A percentile compares a stretch with the other conserved stretches of the same genome.
Evolutionary conservation across 176 grass and related monocot genomes (phyloP).

Genomic region (Themeda triandra): DNA sequence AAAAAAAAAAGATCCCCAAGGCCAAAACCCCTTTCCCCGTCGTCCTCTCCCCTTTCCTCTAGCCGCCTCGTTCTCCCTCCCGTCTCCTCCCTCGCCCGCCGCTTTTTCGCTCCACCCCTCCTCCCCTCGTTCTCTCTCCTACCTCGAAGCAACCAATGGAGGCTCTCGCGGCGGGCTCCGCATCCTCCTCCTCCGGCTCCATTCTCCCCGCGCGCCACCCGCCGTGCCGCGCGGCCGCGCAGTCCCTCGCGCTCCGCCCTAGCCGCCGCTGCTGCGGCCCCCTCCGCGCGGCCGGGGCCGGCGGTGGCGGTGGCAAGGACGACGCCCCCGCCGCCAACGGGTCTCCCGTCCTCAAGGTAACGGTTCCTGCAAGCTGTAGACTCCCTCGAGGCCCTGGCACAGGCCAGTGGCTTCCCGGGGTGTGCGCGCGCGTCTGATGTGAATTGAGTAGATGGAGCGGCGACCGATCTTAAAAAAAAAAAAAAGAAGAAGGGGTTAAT

Average conservation of each 20-base stretch:
- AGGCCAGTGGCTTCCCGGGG: neutral
- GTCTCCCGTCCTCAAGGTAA: conserved; percentile 44
- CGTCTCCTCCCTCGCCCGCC: neutral
- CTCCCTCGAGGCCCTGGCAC: neutral
- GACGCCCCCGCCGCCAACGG: conserved; percentile 31
- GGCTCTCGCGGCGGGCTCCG: conserved; percentile 28
- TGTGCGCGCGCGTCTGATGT: neutral
- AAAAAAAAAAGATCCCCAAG: too few species aligned
- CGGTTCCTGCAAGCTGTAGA: too few species aligned
- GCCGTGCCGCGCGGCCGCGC: neutral
- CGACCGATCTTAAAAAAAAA: too few species aligned
- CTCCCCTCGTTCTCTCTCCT: neutral
- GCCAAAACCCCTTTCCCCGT: neutral
- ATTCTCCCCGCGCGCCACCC: conserved; percentile 6
- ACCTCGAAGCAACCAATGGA: conserved; percentile 23
- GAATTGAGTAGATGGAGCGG: conserved; percentile 7
- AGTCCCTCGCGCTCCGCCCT: neutral
- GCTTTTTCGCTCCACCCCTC: neutral
- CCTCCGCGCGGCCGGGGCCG: conserved; percentile 23
- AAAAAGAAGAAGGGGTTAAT: too few species aligned
- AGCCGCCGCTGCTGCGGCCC: conserved; percentile 15
- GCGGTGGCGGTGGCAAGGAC: conserved; percentile 30
- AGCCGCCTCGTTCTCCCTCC: conserved; percentile 33
- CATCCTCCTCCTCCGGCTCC: conserved; percentile 10
- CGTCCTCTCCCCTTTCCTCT: neutral